Conservation (phyloP, 177 flowering plant species). For the Vitis hybrid region DNA sequence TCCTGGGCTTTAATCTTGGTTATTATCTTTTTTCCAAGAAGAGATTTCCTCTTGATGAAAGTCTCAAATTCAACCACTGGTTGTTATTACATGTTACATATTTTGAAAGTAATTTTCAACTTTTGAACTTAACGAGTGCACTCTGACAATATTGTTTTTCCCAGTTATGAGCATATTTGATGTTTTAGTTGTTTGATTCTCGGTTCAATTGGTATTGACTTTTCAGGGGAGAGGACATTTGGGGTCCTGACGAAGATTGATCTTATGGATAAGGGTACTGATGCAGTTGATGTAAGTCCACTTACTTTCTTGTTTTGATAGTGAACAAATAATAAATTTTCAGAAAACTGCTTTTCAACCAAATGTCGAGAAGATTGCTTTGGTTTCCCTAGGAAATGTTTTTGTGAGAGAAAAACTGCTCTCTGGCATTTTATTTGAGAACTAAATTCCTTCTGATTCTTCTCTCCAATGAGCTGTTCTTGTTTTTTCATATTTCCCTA, state of each 20-base stretch:
- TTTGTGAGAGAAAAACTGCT: no score
- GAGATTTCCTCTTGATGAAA: not conserved
- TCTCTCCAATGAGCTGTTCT: no score
- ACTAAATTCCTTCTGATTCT: no score
- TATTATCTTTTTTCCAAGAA: not conserved
- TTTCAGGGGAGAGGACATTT: constrained; percentile 86
- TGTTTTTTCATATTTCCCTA: no score
- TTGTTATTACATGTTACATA: not conserved
- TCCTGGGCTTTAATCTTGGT: not conserved
- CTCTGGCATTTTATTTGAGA: no score
- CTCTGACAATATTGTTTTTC: not conserved
- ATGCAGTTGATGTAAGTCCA: constrained; percentile 88
- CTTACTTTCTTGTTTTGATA: constrained; percentile 2
- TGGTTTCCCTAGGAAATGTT: no score
- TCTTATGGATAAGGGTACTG: constrained; percentile 97
- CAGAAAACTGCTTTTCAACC: no score
- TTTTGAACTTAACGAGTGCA: not conserved
- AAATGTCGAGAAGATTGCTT: no score
- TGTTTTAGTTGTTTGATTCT: not conserved
- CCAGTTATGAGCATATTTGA: not conserved
- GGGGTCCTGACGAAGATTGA: constrained; percentile 96
- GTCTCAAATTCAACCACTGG: not conserved
- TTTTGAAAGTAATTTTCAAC: no score
- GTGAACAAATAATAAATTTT: no score
- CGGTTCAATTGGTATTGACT: constrained; percentile 4